Percentiles rank a stretch among this genome's conserved stretches.
Evolutionary conservation across 2,329 filamentous ascomycete species (phyloP).

Genomic region (Fusarium siculi): DNA sequence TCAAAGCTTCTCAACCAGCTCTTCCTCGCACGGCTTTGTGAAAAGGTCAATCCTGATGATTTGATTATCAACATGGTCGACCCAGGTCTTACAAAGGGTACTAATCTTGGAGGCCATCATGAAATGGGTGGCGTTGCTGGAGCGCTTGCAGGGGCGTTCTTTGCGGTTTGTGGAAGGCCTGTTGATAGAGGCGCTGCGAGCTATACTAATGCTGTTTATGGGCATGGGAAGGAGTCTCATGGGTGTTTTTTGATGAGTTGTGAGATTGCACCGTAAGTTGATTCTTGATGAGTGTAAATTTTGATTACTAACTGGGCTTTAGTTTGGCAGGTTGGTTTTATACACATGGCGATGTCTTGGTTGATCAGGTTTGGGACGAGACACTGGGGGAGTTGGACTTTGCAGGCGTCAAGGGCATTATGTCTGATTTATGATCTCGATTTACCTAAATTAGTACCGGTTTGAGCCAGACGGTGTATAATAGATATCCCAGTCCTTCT

Average conservation of each 20-base stretch:
- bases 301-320: neutral
- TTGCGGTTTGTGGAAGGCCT: conserved; percentile 44
- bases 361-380: conserved; percentile 31
- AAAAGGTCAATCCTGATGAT: conserved; percentile 48
- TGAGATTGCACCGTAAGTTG: conserved; percentile 43
- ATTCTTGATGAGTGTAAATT: accelerated
- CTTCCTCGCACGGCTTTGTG: conserved; percentile 52
- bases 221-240: conserved; percentile 61
- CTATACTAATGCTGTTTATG: conserved; percentile 58
- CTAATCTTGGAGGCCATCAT: conserved; percentile 29
- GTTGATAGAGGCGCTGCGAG: conserved; percentile 56
- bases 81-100: conserved; percentile 46
- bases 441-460: no score
- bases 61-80: conserved; percentile 52
- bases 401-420: conserved; percentile 14
- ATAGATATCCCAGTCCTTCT: neutral
- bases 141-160: neutral
- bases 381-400: conserved; percentile 23
- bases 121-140: conserved; percentile 17
- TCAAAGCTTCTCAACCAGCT: conserved; percentile 49
- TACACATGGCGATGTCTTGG: conserved; percentile 15
- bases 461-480: no score
- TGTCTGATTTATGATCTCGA: neutral
- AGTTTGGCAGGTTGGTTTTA: conserved; percentile 36
- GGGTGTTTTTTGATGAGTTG: conserved; percentile 62